Percentiles rank a stretch among this genome's conserved stretches.
These are phyloP conservation scores for Clarkia xantiana DNA, from an alignment of 345 rosid genomes.

Conservation along the genomic window DNA sequence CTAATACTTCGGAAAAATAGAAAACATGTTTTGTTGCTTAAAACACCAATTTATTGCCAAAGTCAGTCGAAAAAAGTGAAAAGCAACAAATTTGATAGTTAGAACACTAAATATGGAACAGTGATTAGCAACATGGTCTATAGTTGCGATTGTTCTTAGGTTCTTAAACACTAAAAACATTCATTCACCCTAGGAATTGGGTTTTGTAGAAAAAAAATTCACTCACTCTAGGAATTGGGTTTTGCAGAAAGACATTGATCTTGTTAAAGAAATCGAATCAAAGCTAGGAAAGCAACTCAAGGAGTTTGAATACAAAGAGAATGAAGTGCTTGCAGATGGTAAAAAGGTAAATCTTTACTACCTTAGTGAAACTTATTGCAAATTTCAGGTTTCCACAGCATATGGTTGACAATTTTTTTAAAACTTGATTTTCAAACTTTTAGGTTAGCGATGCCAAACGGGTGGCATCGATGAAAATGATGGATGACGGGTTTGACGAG, in stretches of 20 bases:
- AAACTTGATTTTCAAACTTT: conserved; percentile 4
- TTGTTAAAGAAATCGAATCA: conserved; percentile 68
- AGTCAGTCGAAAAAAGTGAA: too few relatives aligned
- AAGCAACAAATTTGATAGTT: too few relatives aligned
- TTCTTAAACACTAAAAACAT: too few relatives aligned
- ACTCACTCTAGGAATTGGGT: conserved; percentile 9
- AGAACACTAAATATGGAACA: too few relatives aligned
- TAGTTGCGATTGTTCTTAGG: too few relatives aligned
- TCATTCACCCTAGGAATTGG: conserved; percentile 8
- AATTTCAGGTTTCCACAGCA: not conserved
- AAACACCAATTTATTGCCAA: too few relatives aligned
- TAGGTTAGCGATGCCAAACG: conserved; percentile 86
- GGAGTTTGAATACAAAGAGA: conserved; percentile 50
- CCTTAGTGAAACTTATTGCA: not conserved
- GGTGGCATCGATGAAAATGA: conserved; percentile 75
- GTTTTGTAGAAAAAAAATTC: conserved; percentile 42
- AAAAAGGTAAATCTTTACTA: conserved; percentile 31
- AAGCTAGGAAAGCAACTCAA: conserved; percentile 54
- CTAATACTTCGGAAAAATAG: too few relatives aligned
- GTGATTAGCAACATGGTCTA: too few relatives aligned
- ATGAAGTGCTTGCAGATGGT: conserved; percentile 58
- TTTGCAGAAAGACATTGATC: conserved; percentile 63
- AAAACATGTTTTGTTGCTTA: too few relatives aligned
- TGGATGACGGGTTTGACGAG: conserved; percentile 83
- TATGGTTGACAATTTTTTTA: not conserved